Evolutionary conservation across 1,139 yeast species (phyloP).

Genomic region (Taiozyma onychis): DNA sequence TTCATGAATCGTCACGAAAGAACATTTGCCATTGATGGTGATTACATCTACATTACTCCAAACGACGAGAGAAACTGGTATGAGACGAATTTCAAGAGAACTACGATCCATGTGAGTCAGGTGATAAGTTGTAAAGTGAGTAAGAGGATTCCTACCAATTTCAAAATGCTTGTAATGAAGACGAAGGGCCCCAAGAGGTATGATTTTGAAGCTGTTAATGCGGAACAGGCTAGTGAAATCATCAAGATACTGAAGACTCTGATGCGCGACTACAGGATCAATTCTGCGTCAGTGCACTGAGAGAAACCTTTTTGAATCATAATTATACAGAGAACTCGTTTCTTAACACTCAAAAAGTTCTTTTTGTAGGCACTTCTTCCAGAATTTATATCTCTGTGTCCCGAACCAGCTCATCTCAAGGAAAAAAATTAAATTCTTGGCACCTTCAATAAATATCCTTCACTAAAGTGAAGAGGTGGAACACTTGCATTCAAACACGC

Average conservation of each 20-base stretch:
- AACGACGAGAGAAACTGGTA: conserved; percentile 64
- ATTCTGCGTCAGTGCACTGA: conserved; percentile 6
- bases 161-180: conserved; percentile 77
- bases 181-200: conserved; percentile 67
- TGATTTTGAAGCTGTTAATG: conserved; percentile 72
- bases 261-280: conserved; percentile 43
- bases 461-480: background rate
- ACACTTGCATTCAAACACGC: background rate
- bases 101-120: conserved; percentile 82
- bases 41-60: conserved; percentile 84
- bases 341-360: no score
- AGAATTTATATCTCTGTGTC: background rate
- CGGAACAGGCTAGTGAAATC: conserved; percentile 66
- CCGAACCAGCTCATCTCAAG: background rate
- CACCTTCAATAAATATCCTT: background rate
- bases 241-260: conserved; percentile 59
- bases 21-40: conserved; percentile 86
- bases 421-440: background rate
- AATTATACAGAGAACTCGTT: no score
- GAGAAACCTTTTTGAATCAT: background rate
- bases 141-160: conserved; percentile 68
- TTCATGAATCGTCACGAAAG: conserved; percentile 79
- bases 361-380: background rate
- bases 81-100: conserved; percentile 72
- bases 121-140: conserved; percentile 74